Conservation (phyloP, 345 rosid genomes). For the Brassica napus region Da-Ae NC_063439.1:5766001-5766500, state of each 20-base stretch:
- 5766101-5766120: not conserved
- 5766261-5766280: not conserved
- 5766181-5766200: not conserved
- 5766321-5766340: too few species aligned
- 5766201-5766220: not conserved
- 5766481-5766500: not conserved
- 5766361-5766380: not conserved
- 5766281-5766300: not conserved
- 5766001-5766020: conserved; percentile 1
- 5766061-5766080: not conserved
- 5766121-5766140: not conserved
- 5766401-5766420: conserved; percentile 32
- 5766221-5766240: not conserved
- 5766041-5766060: not conserved
- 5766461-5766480: not conserved
- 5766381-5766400: not conserved
- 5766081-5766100: conserved; percentile 15
- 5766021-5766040: not conserved
- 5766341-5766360: too few species aligned
- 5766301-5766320: not conserved
- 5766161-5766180: not conserved
- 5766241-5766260: not conserved
- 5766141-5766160: not conserved
- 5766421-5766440: conserved; percentile 28
- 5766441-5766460: conserved; percentile 29